Base-by-base conservation (phyloP, 2,329 filamentous ascomycete genomes). In the Alternaria triticimaculans region DNA sequence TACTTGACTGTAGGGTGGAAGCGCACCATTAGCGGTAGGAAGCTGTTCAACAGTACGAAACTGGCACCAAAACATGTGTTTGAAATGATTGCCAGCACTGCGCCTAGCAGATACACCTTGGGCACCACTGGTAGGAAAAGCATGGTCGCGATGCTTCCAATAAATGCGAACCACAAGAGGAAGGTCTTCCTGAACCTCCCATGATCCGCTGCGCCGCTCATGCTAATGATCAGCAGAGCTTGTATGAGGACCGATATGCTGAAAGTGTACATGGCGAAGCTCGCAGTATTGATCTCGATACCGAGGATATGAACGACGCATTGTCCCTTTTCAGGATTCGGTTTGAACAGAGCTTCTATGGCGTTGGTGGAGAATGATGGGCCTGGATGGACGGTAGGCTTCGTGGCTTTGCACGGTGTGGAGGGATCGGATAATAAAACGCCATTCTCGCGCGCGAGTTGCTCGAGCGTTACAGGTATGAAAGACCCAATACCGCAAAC, bases 251-350 rank as follows among this genome's bases (percentile, higher is more conserved):
- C 96, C 77, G 93, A 96, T 74, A 96, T 84, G 62, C 94, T 97
- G 81, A 99, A 99, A 2, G 94, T 97, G 82, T 98, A 98, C 93
- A 98, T 97, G 78, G 94, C 95, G 80, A 98, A 97, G 80, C 92
- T 96, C 37, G 95, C 94, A 1, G 95, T 97, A 80, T 98, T 98
- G 82, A 99, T 90, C 74, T 97, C 90, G 63, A 92, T 80, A 6
- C 95, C 95, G 23, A 97, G 83, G 6, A 98, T 84, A 67, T 90
- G 88, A 63, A 98, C 89, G 63, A 98, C 84, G 76, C 96, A 99
- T 78, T 96, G 93, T 58, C 69, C 75, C 21, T 70, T 71, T 5
- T 79, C 77, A 30, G 68, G 69, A 25, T 70, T 60, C n/a, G 76
- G 72, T n/a, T 45, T 65, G 48, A 68, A 65, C 8, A 72, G 50